Percentiles rank a stretch among this genome's conserved stretches.
These are phyloP conservation scores for Gentiana macrophylla DNA, from an alignment of 257 asterid species.

Conservation along the genomic window DNA sequence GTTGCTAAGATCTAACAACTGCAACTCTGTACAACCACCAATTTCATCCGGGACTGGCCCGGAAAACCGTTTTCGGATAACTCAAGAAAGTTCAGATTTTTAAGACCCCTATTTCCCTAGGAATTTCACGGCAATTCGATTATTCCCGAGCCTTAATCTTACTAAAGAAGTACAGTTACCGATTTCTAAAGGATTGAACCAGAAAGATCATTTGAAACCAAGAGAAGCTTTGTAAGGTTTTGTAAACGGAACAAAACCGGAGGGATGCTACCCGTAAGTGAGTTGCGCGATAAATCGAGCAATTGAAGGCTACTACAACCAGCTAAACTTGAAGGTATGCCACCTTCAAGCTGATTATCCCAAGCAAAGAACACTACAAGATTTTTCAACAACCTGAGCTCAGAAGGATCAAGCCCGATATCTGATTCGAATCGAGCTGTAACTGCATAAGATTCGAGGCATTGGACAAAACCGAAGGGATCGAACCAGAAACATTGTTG, in stretches of 20 bases:
- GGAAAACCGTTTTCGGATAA: slow-evolving; percentile 31
- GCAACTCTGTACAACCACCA: slow-evolving; percentile 25
- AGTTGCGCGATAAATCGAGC: slow-evolving; percentile 33
- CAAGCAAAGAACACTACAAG: slow-evolving; percentile 36
- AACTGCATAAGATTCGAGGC: slow-evolving; percentile 25
- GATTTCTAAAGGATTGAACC: slow-evolving; percentile 26
- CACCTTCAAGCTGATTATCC: slow-evolving; percentile 42
- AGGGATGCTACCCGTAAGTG: slow-evolving; percentile 39
- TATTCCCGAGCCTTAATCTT: slow-evolving; percentile 35
- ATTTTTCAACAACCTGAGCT: slow-evolving; percentile 28
- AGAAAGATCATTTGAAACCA: slow-evolving; percentile 36
- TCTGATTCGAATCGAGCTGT: slow-evolving; percentile 36
- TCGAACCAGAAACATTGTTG: slow-evolving; percentile 34
- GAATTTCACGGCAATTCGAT: slow-evolving; percentile 27
- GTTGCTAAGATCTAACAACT: slow-evolving; percentile 31
- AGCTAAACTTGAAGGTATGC: slow-evolving; percentile 31
- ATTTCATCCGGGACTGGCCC: slow-evolving; percentile 33
- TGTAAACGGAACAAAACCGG: slow-evolving; percentile 24
- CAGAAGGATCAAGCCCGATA: slow-evolving; percentile 35
- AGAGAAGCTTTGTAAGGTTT: slow-evolving; percentile 35
- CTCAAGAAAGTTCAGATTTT: slow-evolving; percentile 32
- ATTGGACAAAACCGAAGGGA: slow-evolving; percentile 27
- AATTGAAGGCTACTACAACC: slow-evolving; percentile 32
- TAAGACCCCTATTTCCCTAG: slow-evolving; percentile 30
- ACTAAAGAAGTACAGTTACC: slow-evolving; percentile 31